Percentiles rank a stretch among this genome's conserved stretches.
phyloP scores from a whole-genome alignment of 352 stramenopile species.

The Phytophthora cactorum region DNA sequence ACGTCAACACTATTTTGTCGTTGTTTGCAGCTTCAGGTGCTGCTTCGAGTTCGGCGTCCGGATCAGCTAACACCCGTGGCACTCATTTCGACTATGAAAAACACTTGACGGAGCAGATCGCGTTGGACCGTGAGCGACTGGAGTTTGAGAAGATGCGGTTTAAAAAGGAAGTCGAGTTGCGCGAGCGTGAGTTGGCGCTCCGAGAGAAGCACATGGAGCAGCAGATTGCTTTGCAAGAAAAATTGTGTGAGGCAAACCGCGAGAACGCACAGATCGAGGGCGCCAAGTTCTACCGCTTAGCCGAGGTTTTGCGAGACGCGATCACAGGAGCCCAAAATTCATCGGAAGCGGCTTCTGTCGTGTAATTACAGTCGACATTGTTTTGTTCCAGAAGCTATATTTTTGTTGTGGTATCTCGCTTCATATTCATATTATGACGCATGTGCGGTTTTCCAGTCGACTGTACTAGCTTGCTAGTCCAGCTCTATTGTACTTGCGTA shows the following conservation, averaged over 20 bases:
- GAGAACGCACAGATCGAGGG: slow-evolving; percentile 58
- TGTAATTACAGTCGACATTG: slow-evolving; percentile 29
- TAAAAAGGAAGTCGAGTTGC: slow-evolving; percentile 78
- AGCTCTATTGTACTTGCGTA: background rate
- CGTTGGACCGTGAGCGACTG: slow-evolving; percentile 71
- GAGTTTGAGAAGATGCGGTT: slow-evolving; percentile 79
- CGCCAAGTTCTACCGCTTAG: slow-evolving; percentile 65
- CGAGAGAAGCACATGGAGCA: slow-evolving; percentile 73
- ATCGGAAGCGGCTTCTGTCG: slow-evolving; percentile 42
- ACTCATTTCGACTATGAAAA: slow-evolving; percentile 79
- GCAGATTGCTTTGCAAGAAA: slow-evolving; percentile 63
- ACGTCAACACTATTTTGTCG: background rate
- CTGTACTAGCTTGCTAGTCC: background rate
- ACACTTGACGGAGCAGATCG: slow-evolving; percentile 72
- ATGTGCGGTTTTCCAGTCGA: background rate
- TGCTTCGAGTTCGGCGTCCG: slow-evolving; percentile 13
- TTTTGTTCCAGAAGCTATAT: background rate
- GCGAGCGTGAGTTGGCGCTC: slow-evolving; percentile 67
- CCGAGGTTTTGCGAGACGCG: slow-evolving; percentile 63
- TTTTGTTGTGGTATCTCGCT: background rate
- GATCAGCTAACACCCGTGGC: slow-evolving; percentile 27
- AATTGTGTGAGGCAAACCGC: slow-evolving; percentile 48
- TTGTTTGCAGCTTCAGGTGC: slow-evolving; percentile 19
- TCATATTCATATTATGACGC: too few relatives aligned
- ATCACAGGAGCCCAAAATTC: slow-evolving; percentile 41